phyloP scores from a whole-genome alignment of 2,329 filamentous ascomycete species.

The Chaetomiaceae sp. region DNA sequence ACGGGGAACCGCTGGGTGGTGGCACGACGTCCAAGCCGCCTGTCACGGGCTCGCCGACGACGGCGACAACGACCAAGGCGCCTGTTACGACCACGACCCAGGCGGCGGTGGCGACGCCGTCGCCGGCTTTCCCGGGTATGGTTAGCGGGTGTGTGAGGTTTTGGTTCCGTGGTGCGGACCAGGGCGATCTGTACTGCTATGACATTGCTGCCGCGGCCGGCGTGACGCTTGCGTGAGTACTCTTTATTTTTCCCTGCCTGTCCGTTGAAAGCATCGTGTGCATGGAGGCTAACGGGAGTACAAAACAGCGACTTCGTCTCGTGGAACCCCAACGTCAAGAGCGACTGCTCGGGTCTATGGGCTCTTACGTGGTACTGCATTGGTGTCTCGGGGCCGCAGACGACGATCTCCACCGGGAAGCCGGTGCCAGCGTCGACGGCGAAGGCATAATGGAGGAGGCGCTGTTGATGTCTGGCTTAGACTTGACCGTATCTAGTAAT shows the following conservation, averaged over 20 bases:
- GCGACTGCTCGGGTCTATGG: neutral
- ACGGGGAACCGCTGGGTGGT: no score
- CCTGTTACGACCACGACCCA: no score
- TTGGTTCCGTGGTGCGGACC: neutral
- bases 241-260: neutral
- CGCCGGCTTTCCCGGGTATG: slow-evolving; percentile 27
- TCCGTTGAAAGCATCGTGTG: neutral
- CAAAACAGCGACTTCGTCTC: neutral
- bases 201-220: neutral
- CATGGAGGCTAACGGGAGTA: neutral
- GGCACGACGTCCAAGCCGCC: neutral
- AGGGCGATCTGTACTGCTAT: neutral
- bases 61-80: slow-evolving; percentile 25
- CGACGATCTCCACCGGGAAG: slow-evolving; percentile 1
- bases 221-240: neutral
- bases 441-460: no score
- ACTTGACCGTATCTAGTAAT: no score
- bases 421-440: no score
- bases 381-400: neutral
- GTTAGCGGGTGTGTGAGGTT: slow-evolving; percentile 13
- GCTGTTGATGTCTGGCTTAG: no score
- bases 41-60: neutral
- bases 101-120: slow-evolving; percentile 23
- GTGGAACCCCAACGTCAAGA: neutral
- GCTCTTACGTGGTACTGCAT: slow-evolving; percentile 4